Evolutionary conservation across 768 basidiomycete species (phyloP), one percentile per base, ranked within the genome.

Genomic region (Rhodotorula diobovata): DNA sequence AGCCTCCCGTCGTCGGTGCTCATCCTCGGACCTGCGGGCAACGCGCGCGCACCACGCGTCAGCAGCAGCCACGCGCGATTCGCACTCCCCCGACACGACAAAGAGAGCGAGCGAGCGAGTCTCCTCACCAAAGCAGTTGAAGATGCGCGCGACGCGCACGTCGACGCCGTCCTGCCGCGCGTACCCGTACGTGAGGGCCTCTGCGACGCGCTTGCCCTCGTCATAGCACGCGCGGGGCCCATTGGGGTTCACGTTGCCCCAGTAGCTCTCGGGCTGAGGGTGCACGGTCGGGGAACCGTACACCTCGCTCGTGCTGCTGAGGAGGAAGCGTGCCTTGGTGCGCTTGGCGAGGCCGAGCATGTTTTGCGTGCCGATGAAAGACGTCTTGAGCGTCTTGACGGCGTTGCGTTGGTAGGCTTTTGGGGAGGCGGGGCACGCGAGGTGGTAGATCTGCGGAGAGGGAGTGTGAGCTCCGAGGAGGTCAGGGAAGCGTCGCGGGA

Each of bases 221-320:
- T 99, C 96, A 79, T 99, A 99, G 82, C 35, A 39, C 56, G 56
- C 34, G 11, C 56, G 37, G 37, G 56, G 56, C 34, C 96, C 96
- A 77, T 94, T 96, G 54, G 93, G 93, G 84, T 99, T 99, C 79
- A 99, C 96, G 81, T 98, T 89, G 35, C 78, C 78, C 72, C 72
- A 76, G 60, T 78, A 78, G 7, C 48, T 53, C 48, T 77, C 76
- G 21, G 83, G 86, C 80, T 99, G 96, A 37, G 96, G 96, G 81
- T 99, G 96, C 46, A 96, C 94, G 80, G 93, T 91, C 23, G 96
- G 96, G 81, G 97, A 94, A 62, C 96, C 96, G 79, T 99, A 99
- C 14, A 99, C 90, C 85, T 99, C 95, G 61, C 94, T 97, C 35
- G 96, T 99, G 74, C 91, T 93, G 72, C 88, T 87, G 76, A 98